Conservation (phyloP, 2,329 filamentous ascomycete genomes). For the Fragosphaeria purpurea region DNA sequence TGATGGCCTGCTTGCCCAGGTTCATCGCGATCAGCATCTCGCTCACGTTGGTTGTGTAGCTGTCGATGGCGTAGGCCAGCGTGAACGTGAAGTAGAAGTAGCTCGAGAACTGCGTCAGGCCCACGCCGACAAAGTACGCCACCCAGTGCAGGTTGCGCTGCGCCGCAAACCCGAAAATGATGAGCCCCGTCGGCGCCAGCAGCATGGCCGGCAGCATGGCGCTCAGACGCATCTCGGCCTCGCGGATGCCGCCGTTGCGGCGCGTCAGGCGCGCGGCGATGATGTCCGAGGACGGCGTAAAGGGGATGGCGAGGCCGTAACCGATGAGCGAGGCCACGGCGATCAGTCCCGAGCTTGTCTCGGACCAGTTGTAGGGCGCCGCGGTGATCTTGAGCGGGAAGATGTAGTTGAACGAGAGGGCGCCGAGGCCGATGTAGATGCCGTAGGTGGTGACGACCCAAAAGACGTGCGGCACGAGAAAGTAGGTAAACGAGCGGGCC, state of each 20-base stretch:
- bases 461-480: slow-evolving; percentile 36
- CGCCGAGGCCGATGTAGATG: slow-evolving; percentile 38
- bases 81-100: slow-evolving; percentile 50
- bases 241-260: slow-evolving; percentile 34
- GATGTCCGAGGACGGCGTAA: slow-evolving; percentile 31
- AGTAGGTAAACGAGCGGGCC: slow-evolving; percentile 35
- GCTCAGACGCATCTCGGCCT: slow-evolving; percentile 37
- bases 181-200: slow-evolving; percentile 29
- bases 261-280: slow-evolving; percentile 33
- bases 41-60: slow-evolving; percentile 46
- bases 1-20: slow-evolving; percentile 46
- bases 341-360: slow-evolving; percentile 34
- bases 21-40: slow-evolving; percentile 55
- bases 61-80: slow-evolving; percentile 51
- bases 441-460: slow-evolving; percentile 40
- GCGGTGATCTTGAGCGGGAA: slow-evolving; percentile 36
- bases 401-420: slow-evolving; percentile 38
- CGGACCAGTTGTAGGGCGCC: slow-evolving; percentile 35
- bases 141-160: slow-evolving; percentile 32
- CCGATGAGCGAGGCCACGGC: slow-evolving; percentile 29
- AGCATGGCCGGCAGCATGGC: slow-evolving; percentile 28
- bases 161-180: slow-evolving; percentile 31
- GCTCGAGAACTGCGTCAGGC: slow-evolving; percentile 36
- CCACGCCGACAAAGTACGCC: slow-evolving; percentile 38
- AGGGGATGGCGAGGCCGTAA: slow-evolving; percentile 30